Evolutionary conservation across 306 rosid genomes (phyloP).

Genomic region (Glycine latifolia): DNA sequence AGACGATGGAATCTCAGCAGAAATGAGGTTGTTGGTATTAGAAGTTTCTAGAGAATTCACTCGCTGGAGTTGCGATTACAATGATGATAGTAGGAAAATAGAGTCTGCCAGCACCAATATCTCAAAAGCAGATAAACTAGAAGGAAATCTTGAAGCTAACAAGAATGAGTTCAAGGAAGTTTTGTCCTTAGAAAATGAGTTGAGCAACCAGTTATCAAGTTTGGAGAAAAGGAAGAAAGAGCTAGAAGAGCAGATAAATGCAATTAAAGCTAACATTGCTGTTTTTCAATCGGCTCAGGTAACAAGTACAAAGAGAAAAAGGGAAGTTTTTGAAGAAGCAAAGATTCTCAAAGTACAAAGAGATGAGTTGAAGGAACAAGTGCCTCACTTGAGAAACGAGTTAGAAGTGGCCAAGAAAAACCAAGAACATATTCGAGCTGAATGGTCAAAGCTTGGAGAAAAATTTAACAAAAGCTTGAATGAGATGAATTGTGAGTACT

Average conservation of each 20-base stretch:
- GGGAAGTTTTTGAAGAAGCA: constrained; percentile 58
- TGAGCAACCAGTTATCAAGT: constrained; percentile 50
- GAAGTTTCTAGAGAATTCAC: constrained; percentile 57
- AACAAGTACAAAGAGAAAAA: constrained; percentile 51
- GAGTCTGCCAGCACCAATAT: constrained; percentile 52
- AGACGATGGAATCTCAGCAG: constrained; percentile 48
- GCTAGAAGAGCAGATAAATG: constrained; percentile 57
- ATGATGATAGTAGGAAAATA: constrained; percentile 51
- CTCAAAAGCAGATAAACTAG: constrained; percentile 54
- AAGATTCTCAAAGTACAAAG: constrained; percentile 54
- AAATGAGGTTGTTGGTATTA: constrained; percentile 48
- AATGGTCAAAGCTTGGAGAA: constrained; percentile 60
- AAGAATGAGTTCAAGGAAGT: constrained; percentile 57
- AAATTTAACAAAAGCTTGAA: constrained; percentile 45
- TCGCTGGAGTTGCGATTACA: constrained; percentile 53
- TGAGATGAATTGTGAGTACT: constrained; percentile 36
- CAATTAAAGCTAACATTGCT: constrained; percentile 49
- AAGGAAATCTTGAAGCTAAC: constrained; percentile 58
- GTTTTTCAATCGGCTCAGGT: constrained; percentile 54
- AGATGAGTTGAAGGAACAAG: constrained; percentile 59
- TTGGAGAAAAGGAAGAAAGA: constrained; percentile 60
- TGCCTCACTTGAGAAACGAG: constrained; percentile 51
- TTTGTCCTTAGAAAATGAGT: constrained; percentile 51
- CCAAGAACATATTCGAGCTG: constrained; percentile 45
- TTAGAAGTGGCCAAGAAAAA: constrained; percentile 57